Conservation (phyloP, 768 basidiomycete species). For the Peribolospora baueri region DNA sequence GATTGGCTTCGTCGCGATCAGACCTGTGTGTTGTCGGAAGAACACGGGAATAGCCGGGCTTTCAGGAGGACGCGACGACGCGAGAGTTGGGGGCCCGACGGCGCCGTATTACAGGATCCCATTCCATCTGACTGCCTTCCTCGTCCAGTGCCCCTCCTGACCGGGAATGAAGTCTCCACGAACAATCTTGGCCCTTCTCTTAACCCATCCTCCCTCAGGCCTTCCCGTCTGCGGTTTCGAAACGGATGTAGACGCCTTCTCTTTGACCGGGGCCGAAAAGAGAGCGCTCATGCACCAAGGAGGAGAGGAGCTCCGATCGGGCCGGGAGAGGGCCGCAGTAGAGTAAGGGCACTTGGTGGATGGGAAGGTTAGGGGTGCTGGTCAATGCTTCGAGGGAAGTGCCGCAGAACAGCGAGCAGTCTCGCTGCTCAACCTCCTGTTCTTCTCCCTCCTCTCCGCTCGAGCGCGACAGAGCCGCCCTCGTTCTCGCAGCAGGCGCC, state of each 20-base stretch:
- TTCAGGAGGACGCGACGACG: too few species aligned
- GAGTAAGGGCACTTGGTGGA: conserved; percentile 26
- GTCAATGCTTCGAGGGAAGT: not conserved
- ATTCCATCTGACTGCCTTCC: too few species aligned
- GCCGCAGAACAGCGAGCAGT: conserved; percentile 6
- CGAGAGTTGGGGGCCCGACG: too few species aligned
- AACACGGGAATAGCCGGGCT: too few species aligned
- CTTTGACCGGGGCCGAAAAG: conserved; percentile 28
- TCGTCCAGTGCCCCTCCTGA: too few species aligned
- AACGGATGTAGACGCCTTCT: conserved; percentile 37
- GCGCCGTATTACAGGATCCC: too few species aligned
- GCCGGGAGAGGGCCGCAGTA: conserved; percentile 25
- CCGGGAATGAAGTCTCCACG: conserved; percentile 37
- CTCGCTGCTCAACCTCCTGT: too few species aligned
- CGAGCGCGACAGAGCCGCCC: conserved; percentile 23
- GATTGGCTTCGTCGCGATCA: conserved; percentile 26
- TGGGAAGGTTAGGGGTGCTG: conserved; percentile 9
- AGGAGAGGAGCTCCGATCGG: conserved; percentile 22
- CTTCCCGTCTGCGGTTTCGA: conserved; percentile 21
- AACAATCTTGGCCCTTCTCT: conserved; percentile 33
- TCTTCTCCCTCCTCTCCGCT: too few species aligned
- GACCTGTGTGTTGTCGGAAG: conserved; percentile 17
- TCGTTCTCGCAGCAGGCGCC: too few species aligned
- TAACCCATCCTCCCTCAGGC: not conserved
- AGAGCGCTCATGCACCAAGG: conserved; percentile 28